Conservation (phyloP, 805 yeast genomes). For the Metschnikowia chrysomelidarum region DNA sequence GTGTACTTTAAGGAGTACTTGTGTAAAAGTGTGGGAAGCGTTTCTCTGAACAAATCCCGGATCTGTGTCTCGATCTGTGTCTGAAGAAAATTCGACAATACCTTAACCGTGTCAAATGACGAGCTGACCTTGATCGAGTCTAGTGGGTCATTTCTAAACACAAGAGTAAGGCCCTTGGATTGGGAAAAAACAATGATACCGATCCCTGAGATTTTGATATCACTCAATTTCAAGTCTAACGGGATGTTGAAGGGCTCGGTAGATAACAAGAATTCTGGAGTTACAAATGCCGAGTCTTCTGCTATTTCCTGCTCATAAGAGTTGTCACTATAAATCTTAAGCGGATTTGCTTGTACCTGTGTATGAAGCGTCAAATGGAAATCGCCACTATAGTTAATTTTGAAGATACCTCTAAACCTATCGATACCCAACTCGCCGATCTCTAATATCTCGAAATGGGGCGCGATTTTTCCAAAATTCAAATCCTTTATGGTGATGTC, state of each 20-base stretch:
- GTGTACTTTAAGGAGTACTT: slow-evolving; percentile 63
- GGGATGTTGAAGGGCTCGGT: slow-evolving; percentile 74
- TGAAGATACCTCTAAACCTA: slow-evolving; percentile 78
- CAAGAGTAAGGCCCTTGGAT: slow-evolving; percentile 79
- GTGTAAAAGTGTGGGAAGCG: slow-evolving; percentile 77
- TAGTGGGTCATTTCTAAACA: slow-evolving; percentile 85
- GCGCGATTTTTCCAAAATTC: slow-evolving; percentile 71
- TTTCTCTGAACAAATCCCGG: slow-evolving; percentile 76
- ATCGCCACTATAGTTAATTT: slow-evolving; percentile 71
- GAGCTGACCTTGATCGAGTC: slow-evolving; percentile 80
- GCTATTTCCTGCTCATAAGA: slow-evolving; percentile 34
- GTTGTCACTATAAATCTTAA: slow-evolving; percentile 60
- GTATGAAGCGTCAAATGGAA: slow-evolving; percentile 74
- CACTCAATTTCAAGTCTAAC: slow-evolving; percentile 68
- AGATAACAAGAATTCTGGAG: slow-evolving; percentile 66
- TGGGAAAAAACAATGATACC: slow-evolving; percentile 81
- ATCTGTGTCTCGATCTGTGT: slow-evolving; percentile 80
- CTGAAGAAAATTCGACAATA: slow-evolving; percentile 79
- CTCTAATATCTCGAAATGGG: slow-evolving; percentile 73
- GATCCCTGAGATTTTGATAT: slow-evolving; percentile 72
- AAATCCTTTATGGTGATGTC: slow-evolving; percentile 65
- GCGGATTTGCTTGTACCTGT: slow-evolving; percentile 79
- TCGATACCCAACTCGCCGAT: slow-evolving; percentile 79
- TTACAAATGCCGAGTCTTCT: slow-evolving; percentile 45
- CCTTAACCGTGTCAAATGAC: slow-evolving; percentile 82